Evolutionary conservation across 2,329 filamentous ascomycete genomes (phyloP).

Genomic region (Emergomyces africanus): DNA sequence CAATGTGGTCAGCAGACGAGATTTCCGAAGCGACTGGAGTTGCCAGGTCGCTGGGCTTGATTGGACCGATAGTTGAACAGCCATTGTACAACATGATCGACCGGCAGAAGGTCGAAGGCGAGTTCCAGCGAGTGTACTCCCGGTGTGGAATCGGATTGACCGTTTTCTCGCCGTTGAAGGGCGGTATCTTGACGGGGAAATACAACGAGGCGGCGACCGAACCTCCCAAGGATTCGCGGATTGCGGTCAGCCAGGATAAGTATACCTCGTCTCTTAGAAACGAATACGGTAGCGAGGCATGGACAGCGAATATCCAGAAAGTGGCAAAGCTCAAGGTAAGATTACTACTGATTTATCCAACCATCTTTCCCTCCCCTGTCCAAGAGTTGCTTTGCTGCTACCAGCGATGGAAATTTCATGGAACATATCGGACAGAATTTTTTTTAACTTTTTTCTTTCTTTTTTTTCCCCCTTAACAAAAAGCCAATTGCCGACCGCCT

Average conservation of each 20-base stretch:
- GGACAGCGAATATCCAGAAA: slow-evolving; percentile 39
- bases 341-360: not conserved
- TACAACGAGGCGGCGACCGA: slow-evolving; percentile 48
- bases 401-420: not conserved
- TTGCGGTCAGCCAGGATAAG: slow-evolving; percentile 43
- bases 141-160: slow-evolving; percentile 51
- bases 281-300: slow-evolving; percentile 31
- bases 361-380: not conserved
- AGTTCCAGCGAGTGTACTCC: slow-evolving; percentile 49
- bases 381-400: not conserved
- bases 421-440: slow-evolving; percentile 4
- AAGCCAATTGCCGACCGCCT: slow-evolving; percentile 52
- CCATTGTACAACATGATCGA: slow-evolving; percentile 54
- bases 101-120: slow-evolving; percentile 48
- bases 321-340: slow-evolving; percentile 37
- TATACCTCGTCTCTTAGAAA: slow-evolving; percentile 39
- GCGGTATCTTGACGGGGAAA: slow-evolving; percentile 53
- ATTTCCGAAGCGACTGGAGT: slow-evolving; percentile 51
- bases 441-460: too few species aligned
- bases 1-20: slow-evolving; percentile 55
- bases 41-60: slow-evolving; percentile 47
- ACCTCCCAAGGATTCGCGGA: slow-evolving; percentile 43
- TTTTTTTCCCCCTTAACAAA: too few species aligned
- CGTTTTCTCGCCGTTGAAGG: slow-evolving; percentile 49
- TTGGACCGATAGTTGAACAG: slow-evolving; percentile 44